phyloP scores from a whole-genome alignment of 73 alveolate genomes.

The Symbiodinium natans region DNA sequence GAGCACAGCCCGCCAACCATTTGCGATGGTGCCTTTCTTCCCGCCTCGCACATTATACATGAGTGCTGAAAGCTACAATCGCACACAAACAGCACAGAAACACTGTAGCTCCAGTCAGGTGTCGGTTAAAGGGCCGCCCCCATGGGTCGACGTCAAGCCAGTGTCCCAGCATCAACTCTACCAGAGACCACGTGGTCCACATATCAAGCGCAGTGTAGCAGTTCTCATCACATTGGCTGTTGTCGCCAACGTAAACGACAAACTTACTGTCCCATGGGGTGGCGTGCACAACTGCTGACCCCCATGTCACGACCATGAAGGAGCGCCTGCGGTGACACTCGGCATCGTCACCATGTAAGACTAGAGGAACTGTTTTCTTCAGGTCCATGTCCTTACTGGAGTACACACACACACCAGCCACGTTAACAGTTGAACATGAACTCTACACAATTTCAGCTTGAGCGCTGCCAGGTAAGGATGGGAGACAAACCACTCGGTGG shows the following conservation, averaged over 20 bases:
- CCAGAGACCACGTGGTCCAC: neutral
- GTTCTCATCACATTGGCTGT: neutral
- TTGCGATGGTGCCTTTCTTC: neutral
- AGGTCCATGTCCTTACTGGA: neutral
- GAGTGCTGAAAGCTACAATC: too few species aligned
- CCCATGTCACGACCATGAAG: neutral
- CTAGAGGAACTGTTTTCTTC: neutral
- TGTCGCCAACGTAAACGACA: conserved; percentile 2
- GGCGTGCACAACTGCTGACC: neutral
- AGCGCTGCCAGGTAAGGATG: neutral
- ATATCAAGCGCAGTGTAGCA: neutral
- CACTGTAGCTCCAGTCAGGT: too few species aligned
- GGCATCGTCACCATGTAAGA: conserved; percentile 7
- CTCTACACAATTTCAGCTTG: neutral
- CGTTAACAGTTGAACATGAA: neutral
- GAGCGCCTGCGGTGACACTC: conserved; percentile 27
- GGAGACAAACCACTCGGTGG: neutral
- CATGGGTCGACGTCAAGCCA: conserved; percentile 4
- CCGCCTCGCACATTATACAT: neutral
- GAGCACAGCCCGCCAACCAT: neutral
- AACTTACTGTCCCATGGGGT: conserved; percentile 19
- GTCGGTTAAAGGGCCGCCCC: neutral
- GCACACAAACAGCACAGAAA: neutral
- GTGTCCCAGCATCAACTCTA: neutral
- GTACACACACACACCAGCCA: neutral